These are phyloP conservation scores for Epichloe baconii DNA, from an alignment of 2,329 filamentous ascomycete species.

Conservation along the genomic window DNA sequence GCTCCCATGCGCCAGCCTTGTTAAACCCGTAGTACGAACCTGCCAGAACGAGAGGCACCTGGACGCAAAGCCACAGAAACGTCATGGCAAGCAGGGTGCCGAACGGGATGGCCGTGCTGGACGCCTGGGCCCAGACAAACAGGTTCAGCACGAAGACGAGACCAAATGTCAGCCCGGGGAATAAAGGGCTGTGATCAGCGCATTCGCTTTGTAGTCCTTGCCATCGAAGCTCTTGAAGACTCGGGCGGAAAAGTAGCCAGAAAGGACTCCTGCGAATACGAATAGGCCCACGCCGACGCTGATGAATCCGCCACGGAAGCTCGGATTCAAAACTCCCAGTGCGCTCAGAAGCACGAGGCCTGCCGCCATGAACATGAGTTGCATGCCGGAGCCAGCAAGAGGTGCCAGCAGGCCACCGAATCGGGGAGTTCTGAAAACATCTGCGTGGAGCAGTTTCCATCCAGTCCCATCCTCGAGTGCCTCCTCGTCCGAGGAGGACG, in stretches of 20 bases:
- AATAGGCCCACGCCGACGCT: conserved; percentile 75
- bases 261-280: conserved; percentile 70
- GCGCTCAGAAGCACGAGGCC: conserved; percentile 62
- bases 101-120: conserved; percentile 76
- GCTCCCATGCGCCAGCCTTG: conserved; percentile 56
- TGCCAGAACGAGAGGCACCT: conserved; percentile 70
- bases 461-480: conserved; percentile 67
- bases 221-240: conserved; percentile 78
- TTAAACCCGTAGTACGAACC: conserved; percentile 69
- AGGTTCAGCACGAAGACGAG: conserved; percentile 71
- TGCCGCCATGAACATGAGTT: conserved; percentile 69
- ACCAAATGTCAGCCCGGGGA: conserved; percentile 65
- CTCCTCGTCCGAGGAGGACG: conserved; percentile 35
- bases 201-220: conserved; percentile 61
- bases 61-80: conserved; percentile 71
- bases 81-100: conserved; percentile 61
- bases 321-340: conserved; percentile 69
- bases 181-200: conserved; percentile 64
- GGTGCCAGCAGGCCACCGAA: conserved; percentile 65
- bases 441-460: conserved; percentile 81
- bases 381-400: conserved; percentile 72
- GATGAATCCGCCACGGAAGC: conserved; percentile 80
- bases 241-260: conserved; percentile 74
- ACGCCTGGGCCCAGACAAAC: conserved; percentile 83
- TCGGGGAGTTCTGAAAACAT: conserved; percentile 66